phyloP scores from a whole-genome alignment of 129 eudicot species.

The Sambucus nigra region DNA sequence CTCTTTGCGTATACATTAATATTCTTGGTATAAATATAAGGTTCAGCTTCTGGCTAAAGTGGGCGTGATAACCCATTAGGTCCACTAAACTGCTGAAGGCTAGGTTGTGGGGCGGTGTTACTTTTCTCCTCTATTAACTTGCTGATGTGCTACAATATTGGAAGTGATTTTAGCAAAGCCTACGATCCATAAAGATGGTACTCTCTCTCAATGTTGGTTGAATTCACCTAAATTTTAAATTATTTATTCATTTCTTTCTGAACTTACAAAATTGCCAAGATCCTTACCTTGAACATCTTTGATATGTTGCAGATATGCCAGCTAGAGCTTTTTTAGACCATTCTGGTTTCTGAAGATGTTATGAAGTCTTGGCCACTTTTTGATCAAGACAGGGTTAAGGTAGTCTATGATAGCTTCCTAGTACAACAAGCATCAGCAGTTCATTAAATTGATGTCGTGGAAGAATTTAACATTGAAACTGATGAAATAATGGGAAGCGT shows the following conservation, averaged over 20 bases:
- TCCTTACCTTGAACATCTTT: neutral
- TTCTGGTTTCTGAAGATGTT: conserved; percentile 41
- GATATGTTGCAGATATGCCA: conserved; percentile 48
- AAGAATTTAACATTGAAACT: neutral
- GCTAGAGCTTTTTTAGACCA: conserved; percentile 66
- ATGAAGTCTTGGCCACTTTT: conserved; percentile 31
- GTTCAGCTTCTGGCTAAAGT: neutral
- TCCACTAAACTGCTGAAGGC: neutral
- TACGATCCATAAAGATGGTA: conserved; percentile 86
- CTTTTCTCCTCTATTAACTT: conserved; percentile 30
- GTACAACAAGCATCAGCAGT: no score
- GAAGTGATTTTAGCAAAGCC: conserved; percentile 79
- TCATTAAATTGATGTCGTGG: neutral
- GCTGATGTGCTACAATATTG: conserved; percentile 63
- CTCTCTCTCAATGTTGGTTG: conserved; percentile 68
- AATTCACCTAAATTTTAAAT: neutral
- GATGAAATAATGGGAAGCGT: neutral
- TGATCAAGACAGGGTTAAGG: conserved; percentile 71
- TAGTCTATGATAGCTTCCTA: conserved; percentile 4
- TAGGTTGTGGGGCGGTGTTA: conserved; percentile 62
- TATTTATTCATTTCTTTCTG: neutral
- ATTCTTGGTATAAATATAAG: neutral
- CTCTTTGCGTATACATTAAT: no score
- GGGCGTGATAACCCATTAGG: neutral
- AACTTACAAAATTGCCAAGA: neutral